These are phyloP conservation scores for Aspergillus thermomutatus DNA, from an alignment of 2,329 filamentous ascomycete genomes.

Conservation along the genomic window DNA sequence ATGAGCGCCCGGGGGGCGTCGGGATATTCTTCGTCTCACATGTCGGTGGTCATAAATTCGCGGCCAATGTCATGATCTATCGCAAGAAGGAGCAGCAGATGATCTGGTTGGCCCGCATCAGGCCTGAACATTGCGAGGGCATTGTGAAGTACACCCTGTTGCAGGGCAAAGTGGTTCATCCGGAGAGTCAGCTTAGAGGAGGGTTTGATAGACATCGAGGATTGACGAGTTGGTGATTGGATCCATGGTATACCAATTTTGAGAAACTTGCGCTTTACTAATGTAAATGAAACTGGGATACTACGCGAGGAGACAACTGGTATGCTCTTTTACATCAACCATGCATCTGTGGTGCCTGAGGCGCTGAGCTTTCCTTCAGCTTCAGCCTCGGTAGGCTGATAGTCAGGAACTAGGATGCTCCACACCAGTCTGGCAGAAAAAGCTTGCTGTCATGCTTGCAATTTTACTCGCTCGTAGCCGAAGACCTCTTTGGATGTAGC, in stretches of 20 bases:
- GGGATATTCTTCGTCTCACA: constrained; percentile 91
- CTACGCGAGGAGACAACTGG: not conserved
- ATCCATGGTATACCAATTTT: not conserved
- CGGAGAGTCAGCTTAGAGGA: constrained; percentile 73
- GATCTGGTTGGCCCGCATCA: constrained; percentile 86
- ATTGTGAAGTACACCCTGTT: constrained; percentile 80
- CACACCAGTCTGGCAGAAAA: no score
- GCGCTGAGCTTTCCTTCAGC: no score
- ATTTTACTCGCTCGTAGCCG: no score
- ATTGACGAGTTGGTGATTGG: constrained; percentile 58
- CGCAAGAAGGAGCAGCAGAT: constrained; percentile 48
- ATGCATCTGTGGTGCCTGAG: no score
- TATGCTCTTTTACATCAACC: not conserved
- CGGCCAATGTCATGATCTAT: constrained; percentile 87
- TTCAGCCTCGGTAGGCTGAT: not conserved
- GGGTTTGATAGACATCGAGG: constrained; percentile 76
- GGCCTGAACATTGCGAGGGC: constrained; percentile 83
- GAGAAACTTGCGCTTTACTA: not conserved
- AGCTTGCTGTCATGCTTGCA: no score
- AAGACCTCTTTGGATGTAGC: not conserved
- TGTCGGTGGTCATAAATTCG: constrained; percentile 91
- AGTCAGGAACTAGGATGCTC: no score
- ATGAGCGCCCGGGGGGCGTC: constrained; percentile 78
- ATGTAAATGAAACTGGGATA: not conserved
- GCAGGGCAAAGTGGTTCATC: constrained; percentile 86